Percentiles rank a stretch among this genome's conserved stretches.
Conservation (phyloP, 1,284 basidiomycete species). For the Athelia sp. region DNA sequence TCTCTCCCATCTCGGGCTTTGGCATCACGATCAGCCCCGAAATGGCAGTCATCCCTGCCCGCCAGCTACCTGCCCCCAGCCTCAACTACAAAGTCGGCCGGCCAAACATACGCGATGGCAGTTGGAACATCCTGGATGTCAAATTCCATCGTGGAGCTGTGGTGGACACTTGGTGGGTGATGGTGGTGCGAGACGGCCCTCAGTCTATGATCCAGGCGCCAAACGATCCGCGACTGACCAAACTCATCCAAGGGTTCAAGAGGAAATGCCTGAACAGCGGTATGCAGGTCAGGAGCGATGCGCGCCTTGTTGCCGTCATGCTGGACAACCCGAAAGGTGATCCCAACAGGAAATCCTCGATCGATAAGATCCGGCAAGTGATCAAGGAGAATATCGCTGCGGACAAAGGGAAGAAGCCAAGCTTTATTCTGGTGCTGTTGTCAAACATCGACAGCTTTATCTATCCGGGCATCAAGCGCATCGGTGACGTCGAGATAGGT, state of each 20-base stretch:
- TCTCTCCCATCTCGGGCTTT: too few species aligned
- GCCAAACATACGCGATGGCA: constrained; percentile 44
- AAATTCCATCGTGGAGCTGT: constrained; percentile 51
- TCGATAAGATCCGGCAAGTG: constrained; percentile 33
- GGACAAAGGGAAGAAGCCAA: constrained; percentile 31
- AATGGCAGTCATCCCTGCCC: constrained; percentile 58
- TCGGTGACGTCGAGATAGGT: constrained; percentile 64
- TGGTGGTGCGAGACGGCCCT: constrained; percentile 51
- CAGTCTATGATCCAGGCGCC: constrained; percentile 30
- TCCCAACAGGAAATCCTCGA: constrained; percentile 33
- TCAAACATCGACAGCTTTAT: constrained; percentile 62
- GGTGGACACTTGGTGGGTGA: constrained; percentile 52
- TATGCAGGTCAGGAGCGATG: constrained; percentile 34
- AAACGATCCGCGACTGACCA: constrained; percentile 31
- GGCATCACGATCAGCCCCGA: constrained; percentile 45
- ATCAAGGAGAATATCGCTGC: constrained; percentile 28
- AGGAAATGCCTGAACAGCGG: constrained; percentile 51
- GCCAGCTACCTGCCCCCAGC: constrained; percentile 53
- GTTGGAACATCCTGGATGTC: constrained; percentile 70
- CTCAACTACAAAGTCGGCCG: constrained; percentile 48
- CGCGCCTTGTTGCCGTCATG: constrained; percentile 30
- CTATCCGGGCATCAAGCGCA: constrained; percentile 72
- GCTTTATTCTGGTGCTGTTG: constrained; percentile 61
- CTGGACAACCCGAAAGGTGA: constrained; percentile 28
- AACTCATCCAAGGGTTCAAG: constrained; percentile 44